These are phyloP conservation scores for Yarrowia sp. DNA, from an alignment of 805 yeast genomes.

Conservation along the genomic window DNA sequence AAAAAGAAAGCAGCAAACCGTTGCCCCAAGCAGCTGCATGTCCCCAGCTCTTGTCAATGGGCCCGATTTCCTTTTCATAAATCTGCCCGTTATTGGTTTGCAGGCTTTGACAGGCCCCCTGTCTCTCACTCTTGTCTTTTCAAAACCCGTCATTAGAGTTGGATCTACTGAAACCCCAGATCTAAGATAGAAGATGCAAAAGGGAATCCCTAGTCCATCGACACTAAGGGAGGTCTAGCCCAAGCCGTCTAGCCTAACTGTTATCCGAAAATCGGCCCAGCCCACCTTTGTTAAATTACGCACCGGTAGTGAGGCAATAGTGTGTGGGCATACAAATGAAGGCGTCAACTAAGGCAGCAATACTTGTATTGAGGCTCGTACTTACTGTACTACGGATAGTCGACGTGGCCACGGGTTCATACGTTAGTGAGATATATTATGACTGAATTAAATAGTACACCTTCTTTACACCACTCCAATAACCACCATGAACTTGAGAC, in stretches of 20 bases:
- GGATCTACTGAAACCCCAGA: constrained; percentile 30
- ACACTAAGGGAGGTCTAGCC: no score
- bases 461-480: constrained; percentile 17
- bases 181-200: background rate
- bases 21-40: no score
- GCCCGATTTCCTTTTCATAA: background rate
- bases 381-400: no score
- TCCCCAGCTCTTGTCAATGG: background rate
- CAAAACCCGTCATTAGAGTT: background rate
- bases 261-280: background rate
- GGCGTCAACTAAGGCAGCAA: no score
- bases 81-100: background rate
- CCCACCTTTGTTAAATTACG: constrained; percentile 7
- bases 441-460: background rate
- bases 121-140: background rate
- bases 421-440: background rate
- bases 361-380: no score
- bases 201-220: constrained; percentile 2
- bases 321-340: no score
- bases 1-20: constrained; percentile 7
- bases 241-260: no score
- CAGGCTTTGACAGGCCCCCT: background rate
- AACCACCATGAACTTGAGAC: constrained; percentile 34
- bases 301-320: no score
- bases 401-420: no score